Percentiles rank a stretch among this genome's conserved stretches.
Evolutionary conservation across 73 alveolate species (phyloP).

Genomic region (Urostyla sp.): DNA sequence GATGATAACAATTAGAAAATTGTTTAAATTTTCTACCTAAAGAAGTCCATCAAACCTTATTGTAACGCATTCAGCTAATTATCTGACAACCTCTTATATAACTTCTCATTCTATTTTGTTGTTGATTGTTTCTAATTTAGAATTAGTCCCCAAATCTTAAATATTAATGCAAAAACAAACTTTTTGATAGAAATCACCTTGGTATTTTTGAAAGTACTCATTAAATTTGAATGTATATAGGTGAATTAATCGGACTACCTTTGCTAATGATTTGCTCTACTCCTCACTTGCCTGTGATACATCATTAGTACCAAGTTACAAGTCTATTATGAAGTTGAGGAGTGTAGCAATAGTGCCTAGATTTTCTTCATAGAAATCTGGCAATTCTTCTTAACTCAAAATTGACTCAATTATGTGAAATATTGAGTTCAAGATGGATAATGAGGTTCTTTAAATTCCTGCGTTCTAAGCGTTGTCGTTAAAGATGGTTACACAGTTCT

Average conservation of each 20-base stretch:
- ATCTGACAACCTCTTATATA: constrained; percentile 36
- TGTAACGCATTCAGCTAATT: background rate
- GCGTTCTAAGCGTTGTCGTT: constrained; percentile 16
- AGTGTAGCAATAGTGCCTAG: constrained; percentile 8
- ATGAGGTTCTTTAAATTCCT: background rate
- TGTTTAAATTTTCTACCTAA: constrained; percentile 5
- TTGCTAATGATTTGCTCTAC: constrained; percentile 32
- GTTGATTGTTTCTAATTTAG: constrained; percentile 4
- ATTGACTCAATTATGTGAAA: constrained; percentile 45
- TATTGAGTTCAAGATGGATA: constrained; percentile 26
- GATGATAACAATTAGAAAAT: constrained; percentile 30
- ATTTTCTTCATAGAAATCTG: constrained; percentile 60
- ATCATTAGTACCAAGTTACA: background rate
- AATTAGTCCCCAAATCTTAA: constrained; percentile 54
- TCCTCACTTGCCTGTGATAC: background rate
- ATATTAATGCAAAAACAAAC: background rate
- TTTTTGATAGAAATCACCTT: constrained; percentile 19
- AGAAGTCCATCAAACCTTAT: background rate
- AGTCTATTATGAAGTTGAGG: constrained; percentile 26
- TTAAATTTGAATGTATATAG: constrained; percentile 33
- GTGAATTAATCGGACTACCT: constrained; percentile 39
- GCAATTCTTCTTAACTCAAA: constrained; percentile 55
- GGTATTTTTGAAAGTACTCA: constrained; percentile 21
- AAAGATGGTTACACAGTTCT: background rate
- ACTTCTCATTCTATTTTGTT: constrained; percentile 34